Base-by-base conservation (phyloP, 2,329 filamentous ascomycete genomes). In the Ophiostoma fasciatum region DNA sequence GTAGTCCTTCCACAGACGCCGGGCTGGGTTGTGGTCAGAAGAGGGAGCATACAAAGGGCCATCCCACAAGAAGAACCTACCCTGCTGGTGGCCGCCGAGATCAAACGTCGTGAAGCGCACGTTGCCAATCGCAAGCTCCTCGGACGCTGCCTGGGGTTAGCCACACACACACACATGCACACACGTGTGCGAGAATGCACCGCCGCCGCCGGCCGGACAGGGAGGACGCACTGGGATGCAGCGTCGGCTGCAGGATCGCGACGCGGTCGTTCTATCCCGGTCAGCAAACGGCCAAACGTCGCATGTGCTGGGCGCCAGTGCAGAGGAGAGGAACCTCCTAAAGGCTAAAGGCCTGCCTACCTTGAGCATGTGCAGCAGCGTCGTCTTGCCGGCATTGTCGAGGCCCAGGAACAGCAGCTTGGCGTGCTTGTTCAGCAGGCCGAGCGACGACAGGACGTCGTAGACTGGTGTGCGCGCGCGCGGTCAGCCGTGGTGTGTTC, bases 91-190 rank as follows among this genome's bases (percentile, higher is more conserved):
- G 61, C 85, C 85, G 57, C 85, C 85, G 41, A 94, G 67, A 60
- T 94, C 85, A 57, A 93, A 94, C 37, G 85, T 94, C 46, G 83
- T 94, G 64, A 94, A 94, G 56, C 82, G 81, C 55, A 92, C 82
- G 58, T 88, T 90, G 56, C 85, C 85, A 56, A 93, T 92, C 45
- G 82, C 79, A 48, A 94, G 75, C 60, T 93, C 85, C 66, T 93
- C 85, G 39, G 83, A 92, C 49, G 84, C 82, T 82, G 42, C 32
- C n/a, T n/a, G n/a, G n/a, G n/a, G n/a, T n/a, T n/a, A n/a, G n/a
- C n/a, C n/a, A n/a, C n/a, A n/a, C n/a, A n/a, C n/a, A n/a, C n/a
- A n/a, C n/a, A n/a, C n/a, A n/a, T n/a, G n/a, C n/a, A n/a, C n/a
- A n/a, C n/a, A n/a, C n/a, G n/a, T n/a, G n/a, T n/a, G n/a, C n/a